Evolutionary conservation across 805 yeast genomes (phyloP), one percentile per base, ranked within the genome.

Genomic region (Saitoella complicata): DNA sequence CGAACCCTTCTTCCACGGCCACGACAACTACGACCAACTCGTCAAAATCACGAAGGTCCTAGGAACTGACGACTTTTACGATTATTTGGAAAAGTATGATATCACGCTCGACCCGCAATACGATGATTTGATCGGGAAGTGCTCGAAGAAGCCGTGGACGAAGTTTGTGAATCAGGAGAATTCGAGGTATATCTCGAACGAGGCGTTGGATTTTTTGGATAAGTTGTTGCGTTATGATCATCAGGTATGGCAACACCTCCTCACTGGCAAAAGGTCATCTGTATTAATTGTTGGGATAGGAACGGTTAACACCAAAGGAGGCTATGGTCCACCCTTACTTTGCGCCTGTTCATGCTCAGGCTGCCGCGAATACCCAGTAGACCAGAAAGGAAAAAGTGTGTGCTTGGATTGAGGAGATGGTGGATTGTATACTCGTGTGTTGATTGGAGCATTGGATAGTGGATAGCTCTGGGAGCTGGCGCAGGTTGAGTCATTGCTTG

Each of bases 1-100:
- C 60, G 96, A 87, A 55, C 95, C 95, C 5, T 82, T 87, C 53
- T 87, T 87, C 69, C 80, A 84, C 55, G 96, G 96, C 13, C 80
- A 77, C 47, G 81, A 94, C 42, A 86, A 87, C 61, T 80, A 81
- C 38, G 95, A 87, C 61, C 96, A 87, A 61, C 67, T 87, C 53
- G 85, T 87, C 42, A 88, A 87, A 60, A 87, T 87, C 51, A 86
- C 83, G 5, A 73, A 85, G 52, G 86, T 87, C 0, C 65, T 87
- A 54, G 96, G 96, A 2, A 82, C 94, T 1, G 87, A 81, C 44
- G 84, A 78, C 47, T 68, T 87, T 48, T 71, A 73, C 60, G 66
- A 65, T 37, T 87, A 86, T 59, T 64, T 82, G 54, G 60, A 66
- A 34, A 85, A 79, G 61, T 87, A 87, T 58, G 75, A 78, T 32